Evolutionary conservation across 2,329 filamentous ascomycete species (phyloP).

Genomic region (Colletotrichum sidae): DNA sequence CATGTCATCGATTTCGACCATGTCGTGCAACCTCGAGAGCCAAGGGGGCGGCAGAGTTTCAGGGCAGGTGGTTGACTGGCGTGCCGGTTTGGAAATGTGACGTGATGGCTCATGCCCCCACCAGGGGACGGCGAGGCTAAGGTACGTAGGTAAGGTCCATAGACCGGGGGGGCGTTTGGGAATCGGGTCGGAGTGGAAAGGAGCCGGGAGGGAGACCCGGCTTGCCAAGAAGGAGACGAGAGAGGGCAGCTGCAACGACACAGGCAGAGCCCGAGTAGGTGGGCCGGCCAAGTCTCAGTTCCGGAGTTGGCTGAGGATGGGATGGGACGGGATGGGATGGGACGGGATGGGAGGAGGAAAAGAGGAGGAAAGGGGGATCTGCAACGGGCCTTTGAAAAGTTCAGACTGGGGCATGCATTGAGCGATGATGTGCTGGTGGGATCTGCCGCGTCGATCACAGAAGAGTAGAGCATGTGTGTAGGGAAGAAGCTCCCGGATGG

Average conservation of each 20-base stretch:
- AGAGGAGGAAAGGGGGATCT: slow-evolving; percentile 10
- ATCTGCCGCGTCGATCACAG: slow-evolving; percentile 28
- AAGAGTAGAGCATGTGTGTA: not conserved
- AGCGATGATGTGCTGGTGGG: slow-evolving; percentile 26
- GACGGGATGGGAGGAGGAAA: not conserved
- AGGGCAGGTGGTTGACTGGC: slow-evolving; percentile 28
- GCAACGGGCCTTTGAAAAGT: slow-evolving; percentile 18
- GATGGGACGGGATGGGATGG: not conserved
- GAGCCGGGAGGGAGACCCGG: not conserved
- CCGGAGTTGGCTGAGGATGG: too few species aligned
- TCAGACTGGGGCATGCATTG: slow-evolving; percentile 13
- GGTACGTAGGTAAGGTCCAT: too few species aligned
- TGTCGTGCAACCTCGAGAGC: not conserved
- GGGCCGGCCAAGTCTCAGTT: too few species aligned
- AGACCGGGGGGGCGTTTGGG: not conserved
- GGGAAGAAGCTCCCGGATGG: too few species aligned
- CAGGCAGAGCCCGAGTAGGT: too few species aligned
- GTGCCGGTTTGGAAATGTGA: slow-evolving; percentile 34
- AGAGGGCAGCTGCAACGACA: too few species aligned
- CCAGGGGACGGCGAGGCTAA: too few species aligned
- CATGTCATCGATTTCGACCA: too few species aligned
- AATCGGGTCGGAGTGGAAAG: slow-evolving; percentile 4
- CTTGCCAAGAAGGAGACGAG: too few species aligned
- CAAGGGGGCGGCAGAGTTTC: slow-evolving; percentile 27
- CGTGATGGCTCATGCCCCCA: slow-evolving; percentile 16